These are phyloP conservation scores for Cladosporium velox DNA, from an alignment of 2,329 filamentous ascomycete species.

Conservation along the genomic window DNA sequence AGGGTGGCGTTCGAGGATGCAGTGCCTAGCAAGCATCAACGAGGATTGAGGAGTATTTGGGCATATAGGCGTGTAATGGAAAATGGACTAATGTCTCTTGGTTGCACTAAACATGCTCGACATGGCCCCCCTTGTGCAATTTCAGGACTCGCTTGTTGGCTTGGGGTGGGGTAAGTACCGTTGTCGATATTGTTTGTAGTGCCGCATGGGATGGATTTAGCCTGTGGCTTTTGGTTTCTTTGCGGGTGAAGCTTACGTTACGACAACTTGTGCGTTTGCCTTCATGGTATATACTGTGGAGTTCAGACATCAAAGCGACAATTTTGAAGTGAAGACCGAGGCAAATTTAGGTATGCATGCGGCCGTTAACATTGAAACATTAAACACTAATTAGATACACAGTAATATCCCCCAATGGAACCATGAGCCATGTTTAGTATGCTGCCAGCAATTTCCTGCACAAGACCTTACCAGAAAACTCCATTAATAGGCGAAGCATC, in stretches of 20 bases:
- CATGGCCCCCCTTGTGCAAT: background rate
- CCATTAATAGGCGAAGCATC: conserved; percentile 11
- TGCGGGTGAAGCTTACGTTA: background rate
- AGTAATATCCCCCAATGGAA: background rate
- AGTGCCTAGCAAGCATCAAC: background rate
- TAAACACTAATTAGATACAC: background rate
- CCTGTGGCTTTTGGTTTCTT: background rate
- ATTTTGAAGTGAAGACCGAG: background rate
- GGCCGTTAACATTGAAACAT: background rate
- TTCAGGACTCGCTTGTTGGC: background rate
- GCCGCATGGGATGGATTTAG: background rate
- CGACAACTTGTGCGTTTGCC: background rate
- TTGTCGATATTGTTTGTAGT: background rate
- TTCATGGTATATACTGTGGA: background rate
- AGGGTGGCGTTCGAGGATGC: background rate
- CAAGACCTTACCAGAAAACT: background rate
- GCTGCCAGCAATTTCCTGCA: background rate
- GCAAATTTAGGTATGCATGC: background rate
- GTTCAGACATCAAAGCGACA: background rate
- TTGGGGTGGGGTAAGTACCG: conserved; percentile 1
- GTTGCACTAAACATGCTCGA: background rate
- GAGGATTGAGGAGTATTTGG: background rate
- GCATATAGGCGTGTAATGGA: background rate
- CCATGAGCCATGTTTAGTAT: background rate
- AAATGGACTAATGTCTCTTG: background rate